These are phyloP conservation scores for Coprinopsis sp. DNA, from an alignment of 768 basidiomycete genomes.

Conservation along the genomic window DNA sequence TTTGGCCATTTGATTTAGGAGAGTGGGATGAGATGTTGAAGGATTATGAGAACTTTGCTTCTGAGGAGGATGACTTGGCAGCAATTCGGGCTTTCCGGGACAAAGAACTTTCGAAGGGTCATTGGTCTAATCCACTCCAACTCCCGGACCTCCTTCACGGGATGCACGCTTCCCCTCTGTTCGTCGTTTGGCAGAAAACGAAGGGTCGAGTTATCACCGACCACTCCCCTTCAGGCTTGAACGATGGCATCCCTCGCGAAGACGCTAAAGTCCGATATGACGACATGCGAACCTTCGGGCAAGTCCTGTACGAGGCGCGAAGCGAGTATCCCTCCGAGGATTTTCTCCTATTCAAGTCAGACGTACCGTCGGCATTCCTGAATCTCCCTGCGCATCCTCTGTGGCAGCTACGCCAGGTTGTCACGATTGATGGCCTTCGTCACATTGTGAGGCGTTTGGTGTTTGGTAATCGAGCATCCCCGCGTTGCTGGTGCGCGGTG, in stretches of 20 bases:
- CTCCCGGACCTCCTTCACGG: too few species aligned
- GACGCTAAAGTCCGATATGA: slow-evolving; percentile 21
- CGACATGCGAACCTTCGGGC: slow-evolving; percentile 18
- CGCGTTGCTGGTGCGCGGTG: slow-evolving; percentile 21
- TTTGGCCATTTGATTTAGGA: slow-evolving; percentile 28
- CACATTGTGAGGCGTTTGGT: slow-evolving; percentile 24
- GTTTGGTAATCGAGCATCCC: slow-evolving; percentile 23
- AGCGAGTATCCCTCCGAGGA: slow-evolving; percentile 4
- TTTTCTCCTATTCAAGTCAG: slow-evolving; percentile 21
- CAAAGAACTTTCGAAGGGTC: too few species aligned
- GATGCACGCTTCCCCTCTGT: too few species aligned
- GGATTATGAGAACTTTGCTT: slow-evolving; percentile 17
- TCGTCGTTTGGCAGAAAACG: too few species aligned
- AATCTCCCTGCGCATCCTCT: slow-evolving; percentile 26
- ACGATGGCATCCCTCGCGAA: too few species aligned
- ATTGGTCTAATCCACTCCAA: too few species aligned
- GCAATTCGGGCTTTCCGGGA: too few species aligned
- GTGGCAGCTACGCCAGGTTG: slow-evolving; percentile 28
- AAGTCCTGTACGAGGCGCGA: neutral
- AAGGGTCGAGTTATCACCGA: too few species aligned
- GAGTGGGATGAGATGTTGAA: slow-evolving; percentile 15
- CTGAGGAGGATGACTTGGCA: slow-evolving; percentile 9
- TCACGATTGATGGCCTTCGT: slow-evolving; percentile 10
- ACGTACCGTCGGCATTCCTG: slow-evolving; percentile 26
- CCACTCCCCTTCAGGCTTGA: too few species aligned